Base-by-base conservation (phyloP, 2,329 filamentous ascomycete species). In the Amauroascus verrucosus region DNA sequence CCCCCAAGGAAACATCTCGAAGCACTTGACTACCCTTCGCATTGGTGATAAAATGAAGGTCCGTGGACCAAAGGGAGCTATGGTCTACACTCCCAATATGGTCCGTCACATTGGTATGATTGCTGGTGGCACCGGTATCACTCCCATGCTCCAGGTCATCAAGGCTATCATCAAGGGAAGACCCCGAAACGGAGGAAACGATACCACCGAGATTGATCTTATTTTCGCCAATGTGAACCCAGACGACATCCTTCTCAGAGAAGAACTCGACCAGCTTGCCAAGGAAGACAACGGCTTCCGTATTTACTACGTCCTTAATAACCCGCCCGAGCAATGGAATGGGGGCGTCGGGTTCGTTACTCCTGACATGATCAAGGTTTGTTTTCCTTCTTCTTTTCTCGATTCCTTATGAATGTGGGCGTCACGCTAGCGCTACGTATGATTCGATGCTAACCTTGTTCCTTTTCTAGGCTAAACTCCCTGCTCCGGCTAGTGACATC, bases 1-100 rank as follows among this genome's bases (percentile, higher is more conserved):
- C 75, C 88, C 90, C 1, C 90, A 88, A 62, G 93, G 93, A 64
- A 97, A 97, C 77, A 97, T 98, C 77, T 94, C 87, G 70, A 90
- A 88, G 75, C 79, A 95, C 73, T 83, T 98, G 75, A 87, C 88
- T 45, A 83, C 81, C 11, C 80, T 98, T 58, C 80, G 80, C 59
- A 79, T 96, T 56, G 90, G 91, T 57, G 83, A 95, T 71, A 84
- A 80, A 57, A 93, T 98, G 78, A 88, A 88, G 69, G 85, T 97
- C 64, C 84, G 82, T 64, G 93, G 93, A 8, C 93, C 93, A 71
- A 97, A 97, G 80, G 93, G 93, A 63, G 91, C 91, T 63, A 96
- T 98, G 79, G 87, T 95, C 58, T 98, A 98, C 76, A 88, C 85
- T 16, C 89, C 91, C 63, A 96, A 96, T 78, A 91, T 98, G 86